Base-by-base conservation (phyloP, 2,329 filamentous ascomycete species). In the Capronia epimyces region DNA sequence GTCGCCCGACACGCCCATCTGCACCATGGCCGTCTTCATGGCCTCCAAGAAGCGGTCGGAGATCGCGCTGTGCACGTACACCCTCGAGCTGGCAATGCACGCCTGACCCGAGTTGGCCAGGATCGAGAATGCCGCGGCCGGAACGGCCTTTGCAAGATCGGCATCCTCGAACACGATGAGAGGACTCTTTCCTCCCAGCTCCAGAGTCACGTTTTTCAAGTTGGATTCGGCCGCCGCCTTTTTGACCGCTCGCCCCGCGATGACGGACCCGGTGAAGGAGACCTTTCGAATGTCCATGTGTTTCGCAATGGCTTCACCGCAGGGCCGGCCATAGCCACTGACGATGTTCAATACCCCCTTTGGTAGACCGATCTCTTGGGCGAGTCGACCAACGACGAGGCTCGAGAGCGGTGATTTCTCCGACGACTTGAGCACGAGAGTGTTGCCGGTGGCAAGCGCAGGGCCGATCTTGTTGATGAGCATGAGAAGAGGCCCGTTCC, bases 41-140 rank as follows among this genome's bases (percentile, higher is more conserved):
- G 68, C 71, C 47, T 70, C 61, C 7, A 71, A 61, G 61, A 79
- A 79, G 22, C 66, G 59, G 39, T 72, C 65, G 63, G 77, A 78
- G 62, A 80, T 78, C 45, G 67, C 65, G 51, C 75, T 66, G 64
- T 82, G 78, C 32, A 83, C 75, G 66, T 81, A 83, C 46, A 81
- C 65, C 3, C 77, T 71, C 64, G 78, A 78, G 39, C 69, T 74
- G 36, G 71, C 70, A 34, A 79, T 69, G 61, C 77, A 80, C 42
- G 78, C 69, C 62, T 83, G 78, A 6, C 79, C 79, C 2, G 74
- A 73, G 68, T 82, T 80, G 49, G 79, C 68, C 66, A 82, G 83
- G 72, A 64, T 84, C 3, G 74, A 69, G 55, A 72, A 69, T 16
- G 75, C 75, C 18, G 63, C 67, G 53, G 77, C 66, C 3, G 73